Base-by-base conservation (phyloP, 352 stramenopile species). In the Phytophthora pinifolia region DNA sequence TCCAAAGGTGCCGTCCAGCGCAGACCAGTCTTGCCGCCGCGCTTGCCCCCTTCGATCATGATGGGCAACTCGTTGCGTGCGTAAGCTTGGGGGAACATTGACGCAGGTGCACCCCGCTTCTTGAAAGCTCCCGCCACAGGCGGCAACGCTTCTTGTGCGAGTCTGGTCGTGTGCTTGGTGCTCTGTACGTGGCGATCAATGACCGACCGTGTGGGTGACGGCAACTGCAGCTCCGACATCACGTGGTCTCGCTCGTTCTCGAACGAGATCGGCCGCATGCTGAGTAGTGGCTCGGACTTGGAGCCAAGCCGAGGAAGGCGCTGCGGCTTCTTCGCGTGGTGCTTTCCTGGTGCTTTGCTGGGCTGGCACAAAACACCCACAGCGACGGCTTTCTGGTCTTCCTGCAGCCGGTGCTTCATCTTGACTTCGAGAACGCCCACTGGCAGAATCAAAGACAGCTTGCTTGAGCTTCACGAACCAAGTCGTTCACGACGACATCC, bases 371-470 rank as follows among this genome's bases (percentile, higher is more conserved):
- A 20, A 13, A 64, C 64, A 3, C 76, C 76, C 39, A 89, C 72
- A 1, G 79, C 76, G 12, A 87, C 67, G 10, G 79, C 62, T 14
- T 65, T 61, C 13, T 64, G 62, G 29, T 89, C 76, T 42, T 62
- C 55, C 15, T 79, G 64, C 33, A 89, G 66, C 7, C 79, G 74
- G 31, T 85, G 67, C 59, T 78, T 82, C 62, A 89, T 84, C 63
- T 87, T 87, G 44, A 85, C 72, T 46, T 89, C 79, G 36, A 89
- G 62, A 3, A 89, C 55, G 1, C 76, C 79, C 0, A 72, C 79
- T 87, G 39, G 12, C 17, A 37, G n/a, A 44, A 39, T 20, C 13
- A 46, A 48, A 25, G 30, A 13, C 1, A 36, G 29, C n/a, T 25
- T 45, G n/a, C 43, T 6, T 43, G 14, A 38, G 32, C 14, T 31